phyloP scores from a whole-genome alignment of 345 rosid genomes.

The Lumnitzera racemosa region DNA sequence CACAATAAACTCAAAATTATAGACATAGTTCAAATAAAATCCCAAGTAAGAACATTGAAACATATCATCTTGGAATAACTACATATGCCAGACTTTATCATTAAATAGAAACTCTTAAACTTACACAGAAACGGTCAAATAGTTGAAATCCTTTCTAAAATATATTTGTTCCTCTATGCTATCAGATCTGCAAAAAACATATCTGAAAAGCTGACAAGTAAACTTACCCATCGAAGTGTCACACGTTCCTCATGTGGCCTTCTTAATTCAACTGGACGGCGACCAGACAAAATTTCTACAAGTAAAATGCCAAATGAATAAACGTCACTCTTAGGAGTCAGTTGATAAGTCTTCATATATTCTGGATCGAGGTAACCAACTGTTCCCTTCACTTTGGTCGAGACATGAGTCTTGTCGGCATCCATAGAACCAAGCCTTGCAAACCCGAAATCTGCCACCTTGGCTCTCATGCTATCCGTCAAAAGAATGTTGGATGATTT shows the following conservation, averaged over 20 bases:
- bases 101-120: too few relatives aligned
- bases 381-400: conserved; percentile 92
- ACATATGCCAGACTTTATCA: too few relatives aligned
- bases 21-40: too few relatives aligned
- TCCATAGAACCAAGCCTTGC: conserved; percentile 78
- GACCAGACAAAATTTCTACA: conserved; percentile 76
- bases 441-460: conserved; percentile 95
- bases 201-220: conserved; percentile 1
- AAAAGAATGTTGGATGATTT: conserved; percentile 92
- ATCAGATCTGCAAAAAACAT: conserved; percentile 4
- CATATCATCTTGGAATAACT: too few relatives aligned
- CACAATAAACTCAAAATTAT: too few relatives aligned
- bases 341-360: conserved; percentile 90
- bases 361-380: conserved; percentile 96
- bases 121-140: too few relatives aligned
- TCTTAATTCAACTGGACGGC: conserved; percentile 79
- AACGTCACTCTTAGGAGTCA: conserved; percentile 88
- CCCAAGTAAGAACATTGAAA: too few relatives aligned
- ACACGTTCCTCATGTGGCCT: conserved; percentile 57
- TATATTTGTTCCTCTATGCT: not conserved
- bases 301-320: conserved; percentile 87
- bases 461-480: conserved; percentile 89
- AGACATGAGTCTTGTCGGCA: conserved; percentile 35
- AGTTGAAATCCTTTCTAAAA: not conserved
- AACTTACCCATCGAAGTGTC: conserved; percentile 84